Percentiles rank a stretch among this genome's conserved stretches.
Evolutionary conservation across 805 yeast species (phyloP).

Genomic region (Blastobotrys attinorum): DNA sequence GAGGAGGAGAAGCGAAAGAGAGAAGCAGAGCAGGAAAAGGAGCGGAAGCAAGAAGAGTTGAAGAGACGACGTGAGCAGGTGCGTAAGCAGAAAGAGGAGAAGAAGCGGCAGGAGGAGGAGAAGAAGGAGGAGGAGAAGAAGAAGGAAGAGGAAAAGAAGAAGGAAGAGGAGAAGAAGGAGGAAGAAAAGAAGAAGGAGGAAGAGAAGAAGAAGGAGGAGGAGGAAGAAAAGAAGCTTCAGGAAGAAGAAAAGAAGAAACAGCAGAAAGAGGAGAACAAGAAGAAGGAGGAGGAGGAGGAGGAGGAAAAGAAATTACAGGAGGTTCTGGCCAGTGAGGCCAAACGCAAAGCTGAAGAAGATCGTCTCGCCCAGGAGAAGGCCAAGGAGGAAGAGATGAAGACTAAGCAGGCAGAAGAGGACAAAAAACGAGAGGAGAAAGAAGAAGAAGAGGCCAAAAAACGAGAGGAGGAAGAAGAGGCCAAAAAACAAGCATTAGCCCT

Average conservation of each 20-base stretch:
- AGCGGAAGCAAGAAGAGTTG: background rate
- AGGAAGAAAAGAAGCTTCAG: background rate
- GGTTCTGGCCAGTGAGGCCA: background rate
- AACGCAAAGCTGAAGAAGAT: background rate
- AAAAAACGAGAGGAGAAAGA: background rate
- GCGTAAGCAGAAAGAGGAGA: background rate
- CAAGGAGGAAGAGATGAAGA: background rate
- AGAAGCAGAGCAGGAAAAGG: constrained; percentile 1
- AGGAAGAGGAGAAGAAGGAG: background rate
- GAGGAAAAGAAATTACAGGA: background rate
- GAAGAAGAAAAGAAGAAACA: background rate
- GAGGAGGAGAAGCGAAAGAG: constrained; percentile 1
- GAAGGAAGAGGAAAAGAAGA: background rate
- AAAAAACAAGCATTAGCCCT: background rate
- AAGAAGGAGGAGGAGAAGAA: background rate
- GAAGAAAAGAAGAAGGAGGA: background rate
- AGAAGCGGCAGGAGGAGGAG: background rate
- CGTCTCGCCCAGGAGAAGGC: background rate
- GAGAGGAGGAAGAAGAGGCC: constrained; percentile 1
- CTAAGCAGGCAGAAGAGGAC: background rate
- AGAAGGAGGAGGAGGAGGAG: background rate
- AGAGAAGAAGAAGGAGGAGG: background rate
- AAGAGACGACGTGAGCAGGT: background rate
- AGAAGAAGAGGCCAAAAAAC: background rate
- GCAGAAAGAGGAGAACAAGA: background rate